Conservation (phyloP, 2,329 filamentous ascomycete species). For the Tolypocladium sp. region DNA sequence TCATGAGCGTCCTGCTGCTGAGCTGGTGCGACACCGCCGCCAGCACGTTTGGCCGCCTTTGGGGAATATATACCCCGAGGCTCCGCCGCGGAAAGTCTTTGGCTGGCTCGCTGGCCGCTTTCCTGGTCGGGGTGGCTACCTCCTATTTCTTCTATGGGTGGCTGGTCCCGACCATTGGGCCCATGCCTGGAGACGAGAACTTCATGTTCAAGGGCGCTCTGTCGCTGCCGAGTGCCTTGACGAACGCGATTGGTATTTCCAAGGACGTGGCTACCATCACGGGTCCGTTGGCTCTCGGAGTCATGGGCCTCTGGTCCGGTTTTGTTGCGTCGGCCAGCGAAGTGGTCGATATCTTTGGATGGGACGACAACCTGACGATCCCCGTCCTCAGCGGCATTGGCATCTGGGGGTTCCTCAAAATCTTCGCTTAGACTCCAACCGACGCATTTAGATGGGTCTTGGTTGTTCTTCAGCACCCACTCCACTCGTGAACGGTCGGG, state of each 20-base stretch:
- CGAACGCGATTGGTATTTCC: slow-evolving; percentile 52
- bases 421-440: slow-evolving; percentile 53
- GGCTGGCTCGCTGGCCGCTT: slow-evolving; percentile 79
- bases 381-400: slow-evolving; percentile 82
- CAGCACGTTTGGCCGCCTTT: slow-evolving; percentile 84
- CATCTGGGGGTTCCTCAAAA: slow-evolving; percentile 83
- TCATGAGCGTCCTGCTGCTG: slow-evolving; percentile 80
- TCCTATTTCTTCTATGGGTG: slow-evolving; percentile 84
- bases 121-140: slow-evolving; percentile 71
- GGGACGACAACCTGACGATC: slow-evolving; percentile 97
- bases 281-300: slow-evolving; percentile 63
- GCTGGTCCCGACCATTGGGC: slow-evolving; percentile 60
- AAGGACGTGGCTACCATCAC: slow-evolving; percentile 51
- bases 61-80: slow-evolving; percentile 79
- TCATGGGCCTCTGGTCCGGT: slow-evolving; percentile 83
- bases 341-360: slow-evolving; percentile 81
- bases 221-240: slow-evolving; percentile 53
- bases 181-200: slow-evolving; percentile 58
- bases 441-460: background rate
- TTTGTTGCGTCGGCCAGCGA: slow-evolving; percentile 82
- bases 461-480: background rate
- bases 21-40: slow-evolving; percentile 98
- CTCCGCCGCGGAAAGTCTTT: slow-evolving; percentile 84
- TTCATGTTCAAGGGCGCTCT: slow-evolving; percentile 74
- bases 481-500: background rate